Conservation (phyloP, 208 protist species). For the Wallacemonas sp. region DNA sequence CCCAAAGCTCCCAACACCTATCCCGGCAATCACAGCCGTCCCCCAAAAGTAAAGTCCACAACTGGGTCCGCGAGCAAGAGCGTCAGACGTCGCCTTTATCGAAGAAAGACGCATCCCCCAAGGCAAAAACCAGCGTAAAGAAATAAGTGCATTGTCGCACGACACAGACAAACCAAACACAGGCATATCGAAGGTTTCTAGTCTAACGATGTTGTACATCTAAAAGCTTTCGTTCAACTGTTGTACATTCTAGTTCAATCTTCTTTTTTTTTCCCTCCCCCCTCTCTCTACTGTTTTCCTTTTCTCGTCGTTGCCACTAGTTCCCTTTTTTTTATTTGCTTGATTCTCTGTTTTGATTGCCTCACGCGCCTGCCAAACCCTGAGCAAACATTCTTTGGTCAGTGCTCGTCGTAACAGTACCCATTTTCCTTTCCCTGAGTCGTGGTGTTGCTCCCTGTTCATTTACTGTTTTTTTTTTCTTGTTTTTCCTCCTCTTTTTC, state of each 20-base stretch:
- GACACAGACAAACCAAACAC: background rate
- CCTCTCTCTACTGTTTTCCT: background rate
- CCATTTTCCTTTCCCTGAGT: too few species aligned
- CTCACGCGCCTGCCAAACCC: too few species aligned
- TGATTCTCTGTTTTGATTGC: slow-evolving; percentile 7
- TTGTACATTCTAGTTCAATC: background rate
- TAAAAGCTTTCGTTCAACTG: too few species aligned
- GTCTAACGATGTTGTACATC: too few species aligned
- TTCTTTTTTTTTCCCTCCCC: slow-evolving; percentile 23
- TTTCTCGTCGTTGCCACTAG: background rate
- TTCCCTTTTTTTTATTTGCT: background rate
- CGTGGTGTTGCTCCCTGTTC: too few species aligned
- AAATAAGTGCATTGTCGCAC: too few species aligned
- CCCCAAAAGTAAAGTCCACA: background rate
- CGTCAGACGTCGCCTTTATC: background rate
- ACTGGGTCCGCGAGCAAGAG: background rate
- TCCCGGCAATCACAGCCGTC: background rate
- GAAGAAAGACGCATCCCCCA: background rate
- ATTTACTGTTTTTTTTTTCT: slow-evolving; percentile 20
- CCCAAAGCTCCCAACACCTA: background rate
- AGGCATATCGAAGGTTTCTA: background rate
- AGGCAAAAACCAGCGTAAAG: background rate
- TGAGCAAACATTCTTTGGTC: slow-evolving; percentile 16
- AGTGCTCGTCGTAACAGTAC: background rate
- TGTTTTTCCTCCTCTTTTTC: slow-evolving; percentile 5